phyloP scores from a whole-genome alignment of 768 basidiomycete species.

The Mycena venus region DNA sequence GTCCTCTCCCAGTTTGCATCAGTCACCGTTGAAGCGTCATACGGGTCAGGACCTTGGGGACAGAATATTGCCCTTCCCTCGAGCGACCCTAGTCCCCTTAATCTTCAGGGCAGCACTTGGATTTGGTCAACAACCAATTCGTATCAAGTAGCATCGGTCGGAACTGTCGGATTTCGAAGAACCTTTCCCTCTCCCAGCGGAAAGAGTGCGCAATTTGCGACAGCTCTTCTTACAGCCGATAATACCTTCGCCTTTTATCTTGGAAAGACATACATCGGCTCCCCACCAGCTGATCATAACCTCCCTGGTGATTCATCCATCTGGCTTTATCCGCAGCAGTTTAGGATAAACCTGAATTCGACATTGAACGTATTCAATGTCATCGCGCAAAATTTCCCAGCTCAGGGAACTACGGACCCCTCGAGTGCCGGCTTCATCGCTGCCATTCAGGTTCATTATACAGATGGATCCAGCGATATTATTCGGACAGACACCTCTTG shows the following conservation, averaged over 20 bases:
- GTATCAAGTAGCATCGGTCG: neutral
- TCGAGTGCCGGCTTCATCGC: conserved; percentile 11
- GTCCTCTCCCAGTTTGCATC: neutral
- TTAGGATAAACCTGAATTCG: neutral
- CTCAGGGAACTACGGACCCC: neutral
- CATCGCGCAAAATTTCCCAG: neutral
- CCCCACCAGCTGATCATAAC: neutral
- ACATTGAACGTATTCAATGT: conserved; percentile 14
- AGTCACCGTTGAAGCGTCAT: neutral
- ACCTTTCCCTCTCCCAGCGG: conserved; percentile 1
- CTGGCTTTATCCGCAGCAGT: conserved; percentile 9
- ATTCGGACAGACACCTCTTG: conserved; percentile 11
- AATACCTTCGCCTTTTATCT: conserved; percentile 7
- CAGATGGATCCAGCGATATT: conserved; percentile 12
- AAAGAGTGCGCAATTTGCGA: conserved; percentile 16
- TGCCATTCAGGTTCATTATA: neutral
- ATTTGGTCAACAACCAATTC: conserved; percentile 21
- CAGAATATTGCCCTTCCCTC: neutral
- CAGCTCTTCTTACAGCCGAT: conserved; percentile 1
- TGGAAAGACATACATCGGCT: neutral
- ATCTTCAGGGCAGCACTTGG: conserved; percentile 9
- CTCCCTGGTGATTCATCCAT: neutral
- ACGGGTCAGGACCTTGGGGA: conserved; percentile 19
- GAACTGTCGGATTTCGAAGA: conserved; percentile 20
- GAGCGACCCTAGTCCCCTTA: neutral